These are phyloP conservation scores for Mycena citricolor DNA, from an alignment of 1,284 basidiomycete genomes.

Conservation along the genomic window DNA sequence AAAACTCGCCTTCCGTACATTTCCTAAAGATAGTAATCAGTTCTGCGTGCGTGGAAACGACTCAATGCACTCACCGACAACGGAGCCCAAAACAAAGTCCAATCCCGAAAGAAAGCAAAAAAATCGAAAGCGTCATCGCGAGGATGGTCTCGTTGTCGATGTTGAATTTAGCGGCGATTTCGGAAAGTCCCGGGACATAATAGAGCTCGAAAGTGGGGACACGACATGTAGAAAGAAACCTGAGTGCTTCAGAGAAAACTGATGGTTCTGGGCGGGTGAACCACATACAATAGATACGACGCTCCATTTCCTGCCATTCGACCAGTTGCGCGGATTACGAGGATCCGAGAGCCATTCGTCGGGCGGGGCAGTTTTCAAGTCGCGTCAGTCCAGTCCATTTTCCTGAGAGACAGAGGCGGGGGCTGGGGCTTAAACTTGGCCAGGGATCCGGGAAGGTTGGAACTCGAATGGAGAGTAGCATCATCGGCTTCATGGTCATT, in stretches of 20 bases:
- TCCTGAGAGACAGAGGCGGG: no score
- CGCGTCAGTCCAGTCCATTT: no score
- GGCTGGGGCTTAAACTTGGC: no score
- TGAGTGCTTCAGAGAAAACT: background rate
- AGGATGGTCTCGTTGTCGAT: conserved; percentile 51
- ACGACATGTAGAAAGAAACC: conserved; percentile 18
- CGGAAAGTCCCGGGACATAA: conserved; percentile 65
- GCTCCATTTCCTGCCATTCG: conserved; percentile 58
- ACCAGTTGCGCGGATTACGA: conserved; percentile 68
- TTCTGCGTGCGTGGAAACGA: background rate
- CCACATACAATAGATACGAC: conserved; percentile 57
- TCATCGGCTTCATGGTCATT: no score
- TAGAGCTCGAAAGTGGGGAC: conserved; percentile 50
- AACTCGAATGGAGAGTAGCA: no score
- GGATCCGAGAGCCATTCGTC: conserved; percentile 66
- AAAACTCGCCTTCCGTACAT: conserved; percentile 46
- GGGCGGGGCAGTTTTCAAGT: no score
- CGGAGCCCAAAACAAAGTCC: conserved; percentile 53
- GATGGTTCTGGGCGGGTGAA: no score
- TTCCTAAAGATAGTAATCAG: conserved; percentile 31
- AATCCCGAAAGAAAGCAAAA: conserved; percentile 55
- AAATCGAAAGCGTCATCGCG: conserved; percentile 57
- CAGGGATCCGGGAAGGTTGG: no score
- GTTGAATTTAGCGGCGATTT: conserved; percentile 48
- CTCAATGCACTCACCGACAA: conserved; percentile 35